Conservation (phyloP, 768 basidiomycete genomes). For the Leccinum incarnatum region DNA sequence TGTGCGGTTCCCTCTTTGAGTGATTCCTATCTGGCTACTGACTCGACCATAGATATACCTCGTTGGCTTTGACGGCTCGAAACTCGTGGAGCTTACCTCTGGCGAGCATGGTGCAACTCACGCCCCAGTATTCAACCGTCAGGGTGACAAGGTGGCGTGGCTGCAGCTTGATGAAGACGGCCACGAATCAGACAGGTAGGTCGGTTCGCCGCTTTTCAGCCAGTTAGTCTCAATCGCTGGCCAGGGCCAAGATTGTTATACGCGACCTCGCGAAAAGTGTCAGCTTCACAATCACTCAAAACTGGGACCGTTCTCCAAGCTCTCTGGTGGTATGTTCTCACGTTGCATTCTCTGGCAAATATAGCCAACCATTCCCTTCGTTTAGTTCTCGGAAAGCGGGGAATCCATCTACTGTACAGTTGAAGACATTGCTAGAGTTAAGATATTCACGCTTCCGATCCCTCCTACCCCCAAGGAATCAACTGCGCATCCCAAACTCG, state of each 20-base stretch:
- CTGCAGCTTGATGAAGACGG: slow-evolving; percentile 84
- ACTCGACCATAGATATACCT: slow-evolving; percentile 58
- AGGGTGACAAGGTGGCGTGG: slow-evolving; percentile 81
- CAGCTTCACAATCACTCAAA: slow-evolving; percentile 69
- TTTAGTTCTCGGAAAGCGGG: slow-evolving; percentile 73
- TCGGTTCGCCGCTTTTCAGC: not conserved
- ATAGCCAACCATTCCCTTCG: not conserved
- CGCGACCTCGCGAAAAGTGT: slow-evolving; percentile 70
- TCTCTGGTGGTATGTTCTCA: slow-evolving; percentile 14
- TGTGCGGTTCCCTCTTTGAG: slow-evolving; percentile 35
- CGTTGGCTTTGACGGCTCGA: slow-evolving; percentile 52
- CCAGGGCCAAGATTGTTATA: slow-evolving; percentile 72
- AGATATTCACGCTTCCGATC: slow-evolving; percentile 67
- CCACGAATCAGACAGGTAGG: slow-evolving; percentile 80
- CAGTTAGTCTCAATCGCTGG: not conserved
- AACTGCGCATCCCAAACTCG: slow-evolving; percentile 45
- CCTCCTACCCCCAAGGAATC: slow-evolving; percentile 58
- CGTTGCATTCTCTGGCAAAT: not conserved
- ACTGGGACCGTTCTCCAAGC: slow-evolving; percentile 80
- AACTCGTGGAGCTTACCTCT: slow-evolving; percentile 70
- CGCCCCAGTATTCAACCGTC: slow-evolving; percentile 62
- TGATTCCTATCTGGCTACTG: not conserved
- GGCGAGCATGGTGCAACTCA: slow-evolving; percentile 83
- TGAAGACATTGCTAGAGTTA: slow-evolving; percentile 75
- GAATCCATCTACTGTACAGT: slow-evolving; percentile 68